A percentile compares a stretch with the other conserved stretches of the same genome.
Evolutionary conservation across 495 filamentous ascomycete species (phyloP).

Genomic region (Geoglossum glabrum): DNA sequence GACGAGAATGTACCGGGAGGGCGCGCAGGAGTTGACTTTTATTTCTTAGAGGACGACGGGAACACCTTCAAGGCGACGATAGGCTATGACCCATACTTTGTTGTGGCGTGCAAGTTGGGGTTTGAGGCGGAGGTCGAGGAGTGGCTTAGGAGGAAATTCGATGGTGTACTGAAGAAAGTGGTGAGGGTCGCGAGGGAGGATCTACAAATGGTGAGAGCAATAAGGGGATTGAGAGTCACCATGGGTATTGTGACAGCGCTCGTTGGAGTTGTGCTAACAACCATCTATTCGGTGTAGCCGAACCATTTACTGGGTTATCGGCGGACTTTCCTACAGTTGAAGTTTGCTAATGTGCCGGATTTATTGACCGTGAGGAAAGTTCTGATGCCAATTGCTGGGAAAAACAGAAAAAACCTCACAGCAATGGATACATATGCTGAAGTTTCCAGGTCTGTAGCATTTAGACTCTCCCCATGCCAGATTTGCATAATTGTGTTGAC

Average conservation of each 20-base stretch:
- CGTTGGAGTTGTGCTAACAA: background rate
- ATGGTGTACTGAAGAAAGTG: conserved; percentile 63
- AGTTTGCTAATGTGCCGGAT: conserved; percentile 73
- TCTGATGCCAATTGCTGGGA: conserved; percentile 81
- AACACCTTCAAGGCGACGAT: conserved; percentile 90
- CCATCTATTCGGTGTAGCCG: conserved; percentile 21
- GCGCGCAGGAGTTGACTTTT: conserved; percentile 82
- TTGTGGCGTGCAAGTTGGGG: conserved; percentile 74
- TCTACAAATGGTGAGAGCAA: conserved; percentile 39
- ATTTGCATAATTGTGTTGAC: background rate
- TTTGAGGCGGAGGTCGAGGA: conserved; percentile 89
- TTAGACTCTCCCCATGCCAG: background rate
- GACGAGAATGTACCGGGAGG: conserved; percentile 67
- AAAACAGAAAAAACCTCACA: conserved; percentile 84
- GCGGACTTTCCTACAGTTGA: conserved; percentile 63
- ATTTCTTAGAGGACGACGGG: conserved; percentile 88
- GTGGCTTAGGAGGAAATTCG: conserved; percentile 72
- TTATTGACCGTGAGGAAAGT: conserved; percentile 62
- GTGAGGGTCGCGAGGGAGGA: conserved; percentile 78
- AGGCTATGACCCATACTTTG: conserved; percentile 91
- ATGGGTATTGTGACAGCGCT: background rate
- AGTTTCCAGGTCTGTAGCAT: conserved; percentile 52
- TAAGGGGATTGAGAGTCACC: background rate
- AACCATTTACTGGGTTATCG: conserved; percentile 90
- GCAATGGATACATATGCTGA: conserved; percentile 98